Evolutionary conservation across 208 protist genomes (phyloP), one percentile per base, ranked within the genome.

Genomic region (Kentomonas sorsogonicus): DNA sequence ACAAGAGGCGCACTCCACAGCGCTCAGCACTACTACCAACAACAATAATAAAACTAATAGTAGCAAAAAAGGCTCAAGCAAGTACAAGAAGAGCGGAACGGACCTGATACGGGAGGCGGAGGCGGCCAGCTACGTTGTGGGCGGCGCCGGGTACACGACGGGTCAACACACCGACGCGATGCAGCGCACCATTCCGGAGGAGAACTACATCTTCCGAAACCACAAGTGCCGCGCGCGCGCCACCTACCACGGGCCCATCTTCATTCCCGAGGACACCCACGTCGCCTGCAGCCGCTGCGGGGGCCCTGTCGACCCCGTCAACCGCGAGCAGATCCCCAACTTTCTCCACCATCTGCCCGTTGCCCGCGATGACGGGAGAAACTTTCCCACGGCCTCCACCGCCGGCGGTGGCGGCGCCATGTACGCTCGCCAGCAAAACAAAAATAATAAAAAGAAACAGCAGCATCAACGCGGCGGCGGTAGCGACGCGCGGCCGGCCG

Each of bases 251-350:
- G 87, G 87, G 3, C 79, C 81, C 3, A 61, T 94, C 9, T 82
- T 77, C 71, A 71, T 84, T 3, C 77, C 79, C 2, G 87, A 94
- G 65, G 82, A 91, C 23, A 48, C 86, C 29, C 64, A 71, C 30
- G 82, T 90, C 10, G 59, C 67, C 20, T 94, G 87, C 55, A 63
- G 69, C 11, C 38, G 16, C 18, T 94, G 87, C 46, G 70, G 79
- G 13, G 63, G 66, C 26, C 80, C 83, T 4, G 78, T 94, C 9
- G 87, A 94, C 57, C 76, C 87, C 22, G 72, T 94, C 39, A 53
- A 53, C 6, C 83, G 87, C 15, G 83, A 91, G 11, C 83, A 78
- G 0, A 84, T 84, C 0, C 29, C 54, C n/a, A 65, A 89, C 10
- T 90, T 83, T 52, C 91, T 88, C 55, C 87, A 94, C 53, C n/a